A percentile compares a stretch with the other conserved stretches of the same genome.
Conservation (phyloP, 148 eudicot genomes). For the Mesembryanthemum crystallinum region DNA sequence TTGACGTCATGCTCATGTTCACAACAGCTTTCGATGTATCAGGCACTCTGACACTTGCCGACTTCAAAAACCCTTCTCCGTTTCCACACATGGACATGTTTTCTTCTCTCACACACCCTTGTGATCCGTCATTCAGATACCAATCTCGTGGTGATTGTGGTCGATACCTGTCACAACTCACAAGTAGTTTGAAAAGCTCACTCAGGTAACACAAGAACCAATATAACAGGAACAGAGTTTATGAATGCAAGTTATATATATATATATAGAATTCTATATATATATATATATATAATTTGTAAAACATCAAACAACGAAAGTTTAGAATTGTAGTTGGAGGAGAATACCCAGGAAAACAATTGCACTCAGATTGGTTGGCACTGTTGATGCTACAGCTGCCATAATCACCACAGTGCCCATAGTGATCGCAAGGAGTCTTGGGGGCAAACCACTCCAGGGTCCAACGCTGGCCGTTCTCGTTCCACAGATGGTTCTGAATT, state of each 20-base stretch:
- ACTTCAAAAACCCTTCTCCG: conserved; percentile 47
- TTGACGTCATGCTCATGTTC: conserved; percentile 16
- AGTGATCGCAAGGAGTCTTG: conserved; percentile 42
- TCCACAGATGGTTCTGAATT: conserved; percentile 42
- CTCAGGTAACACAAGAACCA: too few relatives aligned
- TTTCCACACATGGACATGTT: conserved; percentile 32
- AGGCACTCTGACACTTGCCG: conserved; percentile 38
- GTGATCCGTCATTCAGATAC: conserved; percentile 43
- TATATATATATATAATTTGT: too few relatives aligned
- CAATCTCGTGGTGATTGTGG: conserved; percentile 42
- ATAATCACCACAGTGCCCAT: conserved; percentile 36
- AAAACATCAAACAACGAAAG: neutral
- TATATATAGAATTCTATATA: too few relatives aligned
- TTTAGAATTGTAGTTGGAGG: neutral
- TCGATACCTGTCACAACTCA: conserved; percentile 29
- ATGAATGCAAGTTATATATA: too few relatives aligned
- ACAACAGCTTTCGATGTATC: conserved; percentile 34
- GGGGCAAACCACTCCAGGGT: conserved; percentile 37
- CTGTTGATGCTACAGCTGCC: conserved; percentile 29
- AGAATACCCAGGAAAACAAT: conserved; percentile 42
- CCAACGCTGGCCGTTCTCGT: conserved; percentile 30
- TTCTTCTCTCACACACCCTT: conserved; percentile 40
- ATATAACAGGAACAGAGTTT: too few relatives aligned
- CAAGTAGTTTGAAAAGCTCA: neutral
- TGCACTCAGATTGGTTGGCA: conserved; percentile 33